Evolutionary conservation across 257 asterid genomes (phyloP).

Genomic region (Verbena officinalis): DNA sequence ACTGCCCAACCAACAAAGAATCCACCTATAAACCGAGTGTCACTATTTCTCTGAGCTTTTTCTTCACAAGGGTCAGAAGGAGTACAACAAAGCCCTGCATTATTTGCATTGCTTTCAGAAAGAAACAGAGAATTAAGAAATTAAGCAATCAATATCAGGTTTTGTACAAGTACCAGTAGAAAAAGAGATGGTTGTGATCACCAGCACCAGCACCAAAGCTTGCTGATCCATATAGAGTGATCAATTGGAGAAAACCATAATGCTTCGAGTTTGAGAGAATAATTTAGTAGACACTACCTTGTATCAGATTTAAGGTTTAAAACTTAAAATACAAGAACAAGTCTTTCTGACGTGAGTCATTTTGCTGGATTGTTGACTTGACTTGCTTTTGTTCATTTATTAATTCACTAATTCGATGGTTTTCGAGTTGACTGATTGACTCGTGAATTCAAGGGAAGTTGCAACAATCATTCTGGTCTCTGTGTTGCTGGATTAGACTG

Average conservation of each 20-base stretch:
- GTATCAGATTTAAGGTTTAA: neutral
- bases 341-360: too few species aligned
- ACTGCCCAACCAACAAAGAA: slow-evolving; percentile 6
- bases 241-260: neutral
- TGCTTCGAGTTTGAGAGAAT: too few species aligned
- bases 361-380: too few species aligned
- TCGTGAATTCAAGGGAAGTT: too few species aligned
- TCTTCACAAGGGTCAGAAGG: slow-evolving; percentile 6
- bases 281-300: neutral
- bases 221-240: neutral
- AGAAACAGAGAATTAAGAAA: neutral
- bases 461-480: too few species aligned
- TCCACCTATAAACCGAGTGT: neutral
- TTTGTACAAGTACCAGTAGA: neutral
- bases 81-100: slow-evolving; percentile 35
- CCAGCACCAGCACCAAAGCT: neutral
- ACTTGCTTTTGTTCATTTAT: too few species aligned
- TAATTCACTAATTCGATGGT: too few species aligned
- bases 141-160: slow-evolving; percentile 4
- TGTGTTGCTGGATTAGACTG: too few species aligned
- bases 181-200: neutral
- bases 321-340: neutral
- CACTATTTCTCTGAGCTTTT: neutral
- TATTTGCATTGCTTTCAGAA: slow-evolving; percentile 3
- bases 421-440: too few species aligned